Percentiles rank a stretch among this genome's conserved stretches.
Evolutionary conservation across 2,329 filamentous ascomycete species (phyloP).

Genomic region (Epichloe brachyelytri): DNA sequence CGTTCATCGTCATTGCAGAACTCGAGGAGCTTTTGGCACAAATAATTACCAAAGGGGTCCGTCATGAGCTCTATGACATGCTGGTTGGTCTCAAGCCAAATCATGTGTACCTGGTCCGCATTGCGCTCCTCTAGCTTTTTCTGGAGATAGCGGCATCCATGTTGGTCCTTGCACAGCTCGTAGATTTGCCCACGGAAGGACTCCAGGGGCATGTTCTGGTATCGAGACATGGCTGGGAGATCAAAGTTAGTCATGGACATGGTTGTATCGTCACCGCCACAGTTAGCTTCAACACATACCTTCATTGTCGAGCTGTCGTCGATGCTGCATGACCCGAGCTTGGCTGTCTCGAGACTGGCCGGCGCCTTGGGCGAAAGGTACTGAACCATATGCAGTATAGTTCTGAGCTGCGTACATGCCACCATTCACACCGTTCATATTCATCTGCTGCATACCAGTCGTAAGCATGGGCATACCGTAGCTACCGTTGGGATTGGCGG

Average conservation of each 20-base stretch:
- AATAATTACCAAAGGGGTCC: conserved; percentile 96
- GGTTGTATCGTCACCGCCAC: not conserved
- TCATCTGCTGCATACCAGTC: conserved; percentile 56
- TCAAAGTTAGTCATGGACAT: conserved; percentile 15
- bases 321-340: conserved; percentile 60
- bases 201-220: conserved; percentile 71
- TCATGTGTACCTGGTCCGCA: conserved; percentile 74
- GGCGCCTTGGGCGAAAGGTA: conserved; percentile 33
- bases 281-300: conserved; percentile 29
- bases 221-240: conserved; percentile 55
- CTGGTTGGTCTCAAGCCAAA: conserved; percentile 85
- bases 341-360: conserved; percentile 58
- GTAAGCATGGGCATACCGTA: conserved; percentile 39
- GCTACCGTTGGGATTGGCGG: conserved; percentile 9
- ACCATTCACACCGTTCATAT: conserved; percentile 32
- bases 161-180: conserved; percentile 89
- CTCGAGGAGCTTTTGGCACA: conserved; percentile 96
- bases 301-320: conserved; percentile 62
- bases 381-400: conserved; percentile 42
- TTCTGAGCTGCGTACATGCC: conserved; percentile 42
- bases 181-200: conserved; percentile 75
- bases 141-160: conserved; percentile 92
- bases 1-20: conserved; percentile 92
- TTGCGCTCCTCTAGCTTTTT: conserved; percentile 91
- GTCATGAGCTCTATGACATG: conserved; percentile 98